phyloP scores from a whole-genome alignment of 176 grass and related monocot species.

The Phyllostachys edulis region DNA sequence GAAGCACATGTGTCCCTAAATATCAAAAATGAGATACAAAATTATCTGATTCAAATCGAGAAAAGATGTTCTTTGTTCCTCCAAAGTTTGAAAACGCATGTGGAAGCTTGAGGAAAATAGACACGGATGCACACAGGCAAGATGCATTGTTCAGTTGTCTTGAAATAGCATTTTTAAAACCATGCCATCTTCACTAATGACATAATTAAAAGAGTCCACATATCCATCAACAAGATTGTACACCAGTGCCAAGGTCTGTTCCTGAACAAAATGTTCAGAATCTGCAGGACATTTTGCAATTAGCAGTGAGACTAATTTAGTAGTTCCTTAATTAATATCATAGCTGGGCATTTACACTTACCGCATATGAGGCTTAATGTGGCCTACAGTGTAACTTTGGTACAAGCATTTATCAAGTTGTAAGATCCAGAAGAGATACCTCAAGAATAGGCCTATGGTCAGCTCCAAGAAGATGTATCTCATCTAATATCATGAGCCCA shows the following conservation, averaged over 20 bases:
- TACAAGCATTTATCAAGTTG: too few relatives aligned
- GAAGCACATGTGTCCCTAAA: not conserved
- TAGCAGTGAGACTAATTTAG: conserved; percentile 19
- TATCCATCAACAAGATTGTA: conserved; percentile 87
- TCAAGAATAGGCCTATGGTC: too few relatives aligned
- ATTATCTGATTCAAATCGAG: not conserved
- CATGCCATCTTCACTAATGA: conserved; percentile 63
- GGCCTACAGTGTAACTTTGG: too few relatives aligned
- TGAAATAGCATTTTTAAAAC: conserved; percentile 71
- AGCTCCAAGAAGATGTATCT: too few relatives aligned
- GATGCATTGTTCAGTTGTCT: conserved; percentile 65
- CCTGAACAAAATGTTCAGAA: conserved; percentile 85
- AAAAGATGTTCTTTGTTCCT: conserved; percentile 1
- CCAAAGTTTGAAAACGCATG: not conserved
- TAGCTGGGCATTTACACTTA: conserved; percentile 35
- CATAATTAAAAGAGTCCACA: conserved; percentile 48
- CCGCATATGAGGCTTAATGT: conserved; percentile 90
- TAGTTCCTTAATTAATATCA: conserved; percentile 9
- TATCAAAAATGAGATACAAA: not conserved
- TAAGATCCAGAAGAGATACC: too few relatives aligned
- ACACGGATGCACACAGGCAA: conserved; percentile 78
- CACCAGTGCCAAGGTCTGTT: conserved; percentile 80
- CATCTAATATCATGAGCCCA: too few relatives aligned
- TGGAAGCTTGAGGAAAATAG: conserved; percentile 29
- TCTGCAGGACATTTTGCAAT: conserved; percentile 57